phyloP scores from a whole-genome alignment of 495 filamentous ascomycete genomes.

The Penicillium manginii region DNA sequence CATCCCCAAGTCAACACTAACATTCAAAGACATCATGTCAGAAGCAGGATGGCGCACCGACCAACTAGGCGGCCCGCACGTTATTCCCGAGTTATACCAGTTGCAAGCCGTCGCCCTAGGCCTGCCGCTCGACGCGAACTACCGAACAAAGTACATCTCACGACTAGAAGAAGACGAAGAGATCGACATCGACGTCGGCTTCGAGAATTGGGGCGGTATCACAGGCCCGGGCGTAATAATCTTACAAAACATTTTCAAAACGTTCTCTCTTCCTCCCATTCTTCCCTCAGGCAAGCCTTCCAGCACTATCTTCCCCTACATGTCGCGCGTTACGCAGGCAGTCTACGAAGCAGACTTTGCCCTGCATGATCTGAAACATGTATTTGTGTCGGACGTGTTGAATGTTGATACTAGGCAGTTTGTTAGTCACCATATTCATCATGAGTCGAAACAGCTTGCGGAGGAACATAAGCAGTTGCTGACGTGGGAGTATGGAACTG shows the following conservation, averaged over 20 bases:
- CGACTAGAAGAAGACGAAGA: background rate
- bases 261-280: background rate
- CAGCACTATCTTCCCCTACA: background rate
- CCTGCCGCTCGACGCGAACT: background rate
- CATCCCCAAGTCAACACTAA: background rate
- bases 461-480: background rate
- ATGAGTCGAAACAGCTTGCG: conserved; percentile 2
- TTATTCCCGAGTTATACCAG: background rate
- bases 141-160: background rate
- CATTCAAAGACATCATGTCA: background rate
- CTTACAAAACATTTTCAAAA: background rate
- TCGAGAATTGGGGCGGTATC: background rate
- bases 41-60: background rate
- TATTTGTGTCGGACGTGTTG: background rate
- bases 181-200: background rate
- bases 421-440: background rate
- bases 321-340: background rate
- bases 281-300: background rate
- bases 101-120: background rate
- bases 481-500: background rate
- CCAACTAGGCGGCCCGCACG: background rate
- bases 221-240: background rate
- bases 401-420: background rate
- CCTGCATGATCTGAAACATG: background rate
- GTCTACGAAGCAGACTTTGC: background rate